Percentiles rank a stretch among this genome's conserved stretches.
These are phyloP conservation scores for Heracleum sosnowskyi DNA, from an alignment of 129 eudicot genomes.

Conservation along the genomic window DNA sequence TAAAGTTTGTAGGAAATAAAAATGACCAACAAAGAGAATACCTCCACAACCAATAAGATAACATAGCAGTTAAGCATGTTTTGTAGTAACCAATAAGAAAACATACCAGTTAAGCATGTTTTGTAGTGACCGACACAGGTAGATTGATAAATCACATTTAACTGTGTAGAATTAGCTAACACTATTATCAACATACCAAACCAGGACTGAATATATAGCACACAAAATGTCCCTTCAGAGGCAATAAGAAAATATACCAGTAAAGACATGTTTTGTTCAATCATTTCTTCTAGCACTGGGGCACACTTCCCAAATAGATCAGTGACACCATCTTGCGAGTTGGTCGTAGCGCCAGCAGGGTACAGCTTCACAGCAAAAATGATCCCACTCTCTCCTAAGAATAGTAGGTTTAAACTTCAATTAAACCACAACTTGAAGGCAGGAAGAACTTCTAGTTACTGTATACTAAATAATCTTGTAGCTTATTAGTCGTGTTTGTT, in stretches of 20 bases:
- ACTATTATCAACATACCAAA: neutral
- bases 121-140: neutral
- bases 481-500: neutral
- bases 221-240: neutral
- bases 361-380: constrained; percentile 85
- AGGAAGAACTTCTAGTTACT: neutral
- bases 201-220: neutral
- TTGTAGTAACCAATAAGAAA: neutral
- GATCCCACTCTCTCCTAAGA: constrained; percentile 80
- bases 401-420: constrained; percentile 13
- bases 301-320: constrained; percentile 90
- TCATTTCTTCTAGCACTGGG: constrained; percentile 89
- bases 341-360: constrained; percentile 99
- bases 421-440: neutral
- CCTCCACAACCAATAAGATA: neutral
- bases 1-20: neutral
- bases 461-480: neutral
- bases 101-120: constrained; percentile 44
- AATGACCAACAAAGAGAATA: neutral
- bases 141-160: neutral
- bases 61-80: constrained; percentile 43
- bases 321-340: constrained; percentile 98
- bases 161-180: neutral
- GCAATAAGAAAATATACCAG: constrained; percentile 36
- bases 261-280: constrained; percentile 80